A percentile compares a stretch with the other conserved stretches of the same genome.
Conservation (phyloP, 495 filamentous ascomycete species). For the Xylaria palmicola region DNA sequence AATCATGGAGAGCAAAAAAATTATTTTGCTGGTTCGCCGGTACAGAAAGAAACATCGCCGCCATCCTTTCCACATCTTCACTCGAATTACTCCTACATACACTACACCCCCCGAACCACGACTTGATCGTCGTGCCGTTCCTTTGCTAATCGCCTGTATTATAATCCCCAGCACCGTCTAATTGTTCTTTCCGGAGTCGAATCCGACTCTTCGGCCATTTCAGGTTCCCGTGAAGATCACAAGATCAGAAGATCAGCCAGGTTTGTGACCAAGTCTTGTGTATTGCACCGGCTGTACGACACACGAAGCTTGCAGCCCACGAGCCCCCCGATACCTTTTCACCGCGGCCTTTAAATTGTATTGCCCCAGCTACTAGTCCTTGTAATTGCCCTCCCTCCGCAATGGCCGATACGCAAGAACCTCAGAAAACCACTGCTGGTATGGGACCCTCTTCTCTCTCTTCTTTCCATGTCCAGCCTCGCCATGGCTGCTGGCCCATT, state of each 20-base stretch:
- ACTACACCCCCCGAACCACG: constrained; percentile 5
- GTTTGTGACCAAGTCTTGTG: constrained; percentile 20
- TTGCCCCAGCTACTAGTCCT: constrained; percentile 17
- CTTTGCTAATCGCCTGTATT: constrained; percentile 38
- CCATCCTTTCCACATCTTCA: constrained; percentile 39
- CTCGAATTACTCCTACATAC: constrained; percentile 14
- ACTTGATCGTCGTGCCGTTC: constrained; percentile 37
- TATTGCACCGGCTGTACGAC: constrained; percentile 21
- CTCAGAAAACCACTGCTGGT: constrained; percentile 12
- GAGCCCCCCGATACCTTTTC: too few relatives aligned
- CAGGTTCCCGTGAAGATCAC: too few relatives aligned
- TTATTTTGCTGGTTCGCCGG: constrained; percentile 7
- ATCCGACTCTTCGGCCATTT: constrained; percentile 19
- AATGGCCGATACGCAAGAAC: constrained; percentile 30
- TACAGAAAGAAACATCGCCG: constrained; percentile 7
- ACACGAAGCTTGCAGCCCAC: background rate
- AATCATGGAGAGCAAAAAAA: constrained; percentile 12
- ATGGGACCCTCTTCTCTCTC: constrained; percentile 1
- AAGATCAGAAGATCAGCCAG: background rate
- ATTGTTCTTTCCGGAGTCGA: constrained; percentile 24
- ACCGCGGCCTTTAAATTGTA: too few relatives aligned
- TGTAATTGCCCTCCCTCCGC: constrained; percentile 13
- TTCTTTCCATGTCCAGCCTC: background rate
- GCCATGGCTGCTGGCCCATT: background rate
- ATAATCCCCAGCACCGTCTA: constrained; percentile 26